Evolutionary conservation across 345 rosid genomes (phyloP), one percentile per base, ranked within the genome.

Genomic region (Eucalyptus fibrosa): DNA sequence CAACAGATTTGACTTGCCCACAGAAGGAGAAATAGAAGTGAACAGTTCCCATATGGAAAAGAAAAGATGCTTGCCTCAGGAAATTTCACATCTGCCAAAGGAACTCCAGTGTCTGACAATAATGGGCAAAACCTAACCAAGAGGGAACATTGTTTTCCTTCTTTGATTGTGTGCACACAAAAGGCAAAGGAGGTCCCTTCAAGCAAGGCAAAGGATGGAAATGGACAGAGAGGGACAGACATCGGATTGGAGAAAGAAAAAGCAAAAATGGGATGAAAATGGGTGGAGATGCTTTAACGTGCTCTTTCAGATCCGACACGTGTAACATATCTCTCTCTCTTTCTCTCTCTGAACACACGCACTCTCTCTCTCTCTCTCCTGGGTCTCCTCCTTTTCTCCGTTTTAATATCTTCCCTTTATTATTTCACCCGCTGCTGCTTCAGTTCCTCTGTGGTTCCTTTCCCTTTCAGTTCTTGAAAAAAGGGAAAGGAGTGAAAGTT

Each of bases 261-360:
- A 65, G 83, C 83, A 87, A 87, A 87, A 56, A 51, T 44, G 88
- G 87, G 85, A 62, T 83, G 87, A 59, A 65, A 89, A 89, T 45
- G 92, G 91, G 94, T 92, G 93, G 92, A 94, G 95, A 92, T 89
- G 94, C 94, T 92, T 87, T 87, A 89, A 86, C 90, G 86, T 89
- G 93, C 93, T 87, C 92, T 92, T 92, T 85, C 49, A 45, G 91
- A 89, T 91, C 92, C 88, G 94, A 93, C 94, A 93, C 87, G 90
- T 94, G 95, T 94, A 77, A 93, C 90, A 83, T 50, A 87, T 87
- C 87, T 86, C 18, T 32, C 88, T 80, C 86, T 49, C 77, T 50
- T 59, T 59, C 87, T 19, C 89, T 23, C 88, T 89, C 69, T 62
- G 16, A 3, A 28, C 69, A 62, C 69, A 62, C 69, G 32, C 69